Evolutionary conservation across 2,329 filamentous ascomycete genomes (phyloP), one percentile per base, ranked within the genome.

Genomic region (Dactylellina parvicollis): DNA sequence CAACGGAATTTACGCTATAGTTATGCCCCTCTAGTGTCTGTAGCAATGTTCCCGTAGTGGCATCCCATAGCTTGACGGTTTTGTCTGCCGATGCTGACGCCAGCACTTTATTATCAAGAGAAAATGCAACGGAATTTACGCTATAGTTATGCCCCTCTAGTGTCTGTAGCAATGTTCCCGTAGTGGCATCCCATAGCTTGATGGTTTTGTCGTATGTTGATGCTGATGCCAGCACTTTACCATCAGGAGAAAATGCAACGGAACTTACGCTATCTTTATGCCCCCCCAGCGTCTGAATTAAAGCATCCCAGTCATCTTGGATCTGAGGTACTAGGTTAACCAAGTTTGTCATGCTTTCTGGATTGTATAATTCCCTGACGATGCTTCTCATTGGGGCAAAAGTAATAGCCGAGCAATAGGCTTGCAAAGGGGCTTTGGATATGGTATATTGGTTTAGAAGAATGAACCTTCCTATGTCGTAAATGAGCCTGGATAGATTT

Each of bases 231-330:
- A 69, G 3, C 2, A 44, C 1, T n/a, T 32, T 52, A 12, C 60
- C 49, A 24, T 61, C 26, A 4, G 56, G 38, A 5, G 38, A 46
- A 40, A 61, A 47, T 24, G 38, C 20, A 4, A 60, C 22, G 5
- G 20, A 9, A 4, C 20, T 16, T 4, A 60, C 12, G 3, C 20
- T 20, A 2, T 16, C n/a, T 12, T 4, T 5, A 24, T 57, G n/a
- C n/a, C 34, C 54, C 5, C 42, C 54, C 4, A 42, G 32, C 12
- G 30, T 47, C 12, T 36, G 55, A 4, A 47, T 4, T 7, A 16
- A 12, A 4, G 20, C 30, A 42, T 28, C 10, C 89, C 40, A 90
- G 95, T 5, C 34, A 28, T 46, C 34, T 34, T 52, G 16, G 24
- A 54, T 24, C 18, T 16, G n/a, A n/a, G 59, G 47, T 2, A 54